A percentile compares a stretch with the other conserved stretches of the same genome.
Conservation (phyloP, 257 asterid species). For the Primulina tabacum region DNA sequence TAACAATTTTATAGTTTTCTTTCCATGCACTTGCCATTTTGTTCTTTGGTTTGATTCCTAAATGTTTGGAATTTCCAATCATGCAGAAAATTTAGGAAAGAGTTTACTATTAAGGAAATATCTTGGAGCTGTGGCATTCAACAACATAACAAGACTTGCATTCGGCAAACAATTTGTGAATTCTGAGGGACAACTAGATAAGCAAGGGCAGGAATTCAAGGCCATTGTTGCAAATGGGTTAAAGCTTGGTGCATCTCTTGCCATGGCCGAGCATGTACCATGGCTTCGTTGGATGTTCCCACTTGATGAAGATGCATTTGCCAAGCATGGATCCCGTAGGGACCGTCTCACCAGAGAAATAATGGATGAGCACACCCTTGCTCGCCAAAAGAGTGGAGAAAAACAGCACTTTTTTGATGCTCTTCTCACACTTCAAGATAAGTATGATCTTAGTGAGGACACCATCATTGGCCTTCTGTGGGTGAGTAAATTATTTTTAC, state of each 20-base stretch:
- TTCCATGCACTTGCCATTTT: not conserved
- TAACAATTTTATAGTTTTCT: not conserved
- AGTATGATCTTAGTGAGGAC: conserved; percentile 74
- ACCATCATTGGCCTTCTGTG: conserved; percentile 76
- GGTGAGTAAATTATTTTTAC: conserved; percentile 37
- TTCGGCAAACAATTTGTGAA: conserved; percentile 62
- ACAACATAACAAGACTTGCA: conserved; percentile 73
- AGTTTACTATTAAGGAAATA: conserved; percentile 54
- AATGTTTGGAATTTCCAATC: not conserved
- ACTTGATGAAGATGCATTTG: conserved; percentile 55
- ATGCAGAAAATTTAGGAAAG: conserved; percentile 48
- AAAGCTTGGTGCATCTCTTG: conserved; percentile 66
- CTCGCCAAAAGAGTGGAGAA: conserved; percentile 52
- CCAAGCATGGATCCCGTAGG: conserved; percentile 57
- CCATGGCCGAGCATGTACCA: conserved; percentile 69
- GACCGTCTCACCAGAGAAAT: conserved; percentile 60
- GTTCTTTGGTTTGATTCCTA: not conserved
- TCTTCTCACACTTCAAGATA: conserved; percentile 49
- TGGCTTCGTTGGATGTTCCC: conserved; percentile 84
- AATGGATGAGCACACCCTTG: conserved; percentile 69
- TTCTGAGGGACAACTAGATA: conserved; percentile 54
- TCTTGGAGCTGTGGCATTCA: conserved; percentile 66
- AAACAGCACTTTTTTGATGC: conserved; percentile 70
- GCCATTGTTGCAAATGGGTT: conserved; percentile 58
- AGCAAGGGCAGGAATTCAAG: conserved; percentile 71